Evolutionary conservation across 2,329 filamentous ascomycete species (phyloP).

Genomic region (Madurella mycetomatis): DNA sequence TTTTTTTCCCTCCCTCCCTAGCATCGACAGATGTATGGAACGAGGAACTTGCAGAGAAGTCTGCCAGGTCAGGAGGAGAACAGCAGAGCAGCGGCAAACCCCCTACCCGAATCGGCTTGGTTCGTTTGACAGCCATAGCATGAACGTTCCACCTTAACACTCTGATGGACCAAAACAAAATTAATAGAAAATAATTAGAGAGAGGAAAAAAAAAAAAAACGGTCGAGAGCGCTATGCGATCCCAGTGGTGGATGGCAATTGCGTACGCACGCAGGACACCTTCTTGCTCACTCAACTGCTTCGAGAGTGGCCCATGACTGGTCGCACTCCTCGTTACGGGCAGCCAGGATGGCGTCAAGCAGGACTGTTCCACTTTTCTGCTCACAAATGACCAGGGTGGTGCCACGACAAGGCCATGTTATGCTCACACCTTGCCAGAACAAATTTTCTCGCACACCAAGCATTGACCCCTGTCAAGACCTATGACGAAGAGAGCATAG

Average conservation of each 20-base stretch:
- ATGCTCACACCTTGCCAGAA: slow-evolving; percentile 22
- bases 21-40: slow-evolving; percentile 6
- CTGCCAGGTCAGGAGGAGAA: slow-evolving; percentile 9
- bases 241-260: slow-evolving; percentile 11
- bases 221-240: not conserved
- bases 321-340: slow-evolving; percentile 10
- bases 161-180: not conserved
- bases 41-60: not conserved
- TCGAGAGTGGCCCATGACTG: not conserved
- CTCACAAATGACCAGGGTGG: slow-evolving; percentile 27
- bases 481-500: slow-evolving; percentile 23
- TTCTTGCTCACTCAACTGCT: slow-evolving; percentile 7
- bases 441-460: slow-evolving; percentile 22
- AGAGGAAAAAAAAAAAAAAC: too few species aligned
- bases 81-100: not conserved
- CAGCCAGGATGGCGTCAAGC: slow-evolving; percentile 22
- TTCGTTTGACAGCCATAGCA: slow-evolving; percentile 9
- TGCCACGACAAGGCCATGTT: slow-evolving; percentile 27
- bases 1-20: slow-evolving; percentile 4
- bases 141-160: slow-evolving; percentile 16
- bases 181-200: too few species aligned
- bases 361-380: slow-evolving; percentile 17
- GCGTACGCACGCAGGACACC: slow-evolving; percentile 12
- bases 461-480: slow-evolving; percentile 16
- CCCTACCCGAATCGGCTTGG: not conserved